Evolutionary conservation across 805 yeast genomes (phyloP).

Genomic region (Wickerhamiella azymoides): DNA sequence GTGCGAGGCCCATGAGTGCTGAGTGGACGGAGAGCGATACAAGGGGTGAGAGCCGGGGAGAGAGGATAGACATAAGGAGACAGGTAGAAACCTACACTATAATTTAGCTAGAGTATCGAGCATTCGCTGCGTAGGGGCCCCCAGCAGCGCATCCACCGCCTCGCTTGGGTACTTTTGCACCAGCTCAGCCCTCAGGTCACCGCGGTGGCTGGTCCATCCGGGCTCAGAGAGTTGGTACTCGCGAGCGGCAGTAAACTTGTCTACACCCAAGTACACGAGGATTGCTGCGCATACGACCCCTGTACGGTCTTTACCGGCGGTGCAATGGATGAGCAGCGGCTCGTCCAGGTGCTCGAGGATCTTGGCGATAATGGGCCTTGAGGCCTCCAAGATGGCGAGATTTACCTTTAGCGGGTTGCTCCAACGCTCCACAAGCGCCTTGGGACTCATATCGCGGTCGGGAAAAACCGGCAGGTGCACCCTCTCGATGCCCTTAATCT

Average conservation of each 20-base stretch:
- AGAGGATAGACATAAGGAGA: too few relatives aligned
- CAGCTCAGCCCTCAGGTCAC: background rate
- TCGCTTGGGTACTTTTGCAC: background rate
- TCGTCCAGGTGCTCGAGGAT: constrained; percentile 27
- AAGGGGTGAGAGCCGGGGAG: too few relatives aligned
- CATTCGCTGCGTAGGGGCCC: background rate
- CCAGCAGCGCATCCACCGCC: background rate
- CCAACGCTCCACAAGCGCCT: constrained; percentile 34
- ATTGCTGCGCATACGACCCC: constrained; percentile 61
- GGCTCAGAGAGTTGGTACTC: constrained; percentile 65
- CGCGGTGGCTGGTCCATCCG: constrained; percentile 3
- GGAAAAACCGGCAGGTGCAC: constrained; percentile 46
- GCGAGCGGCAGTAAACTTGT: constrained; percentile 46
- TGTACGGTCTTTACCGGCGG: constrained; percentile 81
- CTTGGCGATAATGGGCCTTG: constrained; percentile 20
- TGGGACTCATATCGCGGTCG: constrained; percentile 47
- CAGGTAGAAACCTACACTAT: background rate
- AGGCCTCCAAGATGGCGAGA: constrained; percentile 39
- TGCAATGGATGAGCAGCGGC: constrained; percentile 55
- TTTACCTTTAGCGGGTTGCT: constrained; percentile 40
- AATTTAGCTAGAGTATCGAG: background rate
- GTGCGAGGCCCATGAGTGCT: constrained; percentile 27
- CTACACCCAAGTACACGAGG: constrained; percentile 50
- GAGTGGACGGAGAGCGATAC: constrained; percentile 26
- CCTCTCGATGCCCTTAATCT: constrained; percentile 33